Percentiles rank a stretch among this genome's conserved stretches.
Conservation (phyloP, 495 filamentous ascomycete species). For the Alectoria sarmentosa region DNA sequence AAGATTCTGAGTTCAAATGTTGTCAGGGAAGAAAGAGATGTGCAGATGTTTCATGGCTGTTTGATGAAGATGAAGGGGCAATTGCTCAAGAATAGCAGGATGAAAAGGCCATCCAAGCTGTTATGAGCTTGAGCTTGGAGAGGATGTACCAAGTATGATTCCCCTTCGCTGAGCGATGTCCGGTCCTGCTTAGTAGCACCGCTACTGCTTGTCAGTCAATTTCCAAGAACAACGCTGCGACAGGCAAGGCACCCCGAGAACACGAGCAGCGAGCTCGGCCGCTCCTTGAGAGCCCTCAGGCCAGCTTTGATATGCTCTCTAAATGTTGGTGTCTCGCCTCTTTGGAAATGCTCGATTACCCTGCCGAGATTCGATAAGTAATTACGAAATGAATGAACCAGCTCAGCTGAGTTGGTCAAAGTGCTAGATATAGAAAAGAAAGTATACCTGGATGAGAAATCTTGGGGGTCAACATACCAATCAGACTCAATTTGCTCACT, state of each 20-base stretch:
- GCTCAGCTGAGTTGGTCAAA: too few species aligned
- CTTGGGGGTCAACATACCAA: constrained; percentile 45
- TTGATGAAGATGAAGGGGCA: neutral
- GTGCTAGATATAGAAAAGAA: too few species aligned
- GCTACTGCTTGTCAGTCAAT: constrained; percentile 34
- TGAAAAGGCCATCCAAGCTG: neutral
- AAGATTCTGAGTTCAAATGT: constrained; percentile 36
- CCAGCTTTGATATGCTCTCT: constrained; percentile 63
- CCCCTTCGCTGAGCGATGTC: constrained; percentile 54
- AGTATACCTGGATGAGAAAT: neutral
- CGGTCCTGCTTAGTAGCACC: constrained; percentile 51
- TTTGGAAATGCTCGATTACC: constrained; percentile 62
- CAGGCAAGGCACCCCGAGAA: constrained; percentile 60
- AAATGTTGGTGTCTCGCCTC: constrained; percentile 65
- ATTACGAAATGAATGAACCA: neutral
- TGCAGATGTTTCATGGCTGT: neutral
- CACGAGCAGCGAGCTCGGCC: constrained; percentile 43
- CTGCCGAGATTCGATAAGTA: constrained; percentile 13
- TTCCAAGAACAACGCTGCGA: neutral
- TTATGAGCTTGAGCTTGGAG: neutral
- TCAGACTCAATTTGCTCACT: constrained; percentile 53
- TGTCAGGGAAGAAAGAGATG: constrained; percentile 15
- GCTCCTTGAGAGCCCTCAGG: constrained; percentile 37
- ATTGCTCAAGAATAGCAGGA: neutral
- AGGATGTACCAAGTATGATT: constrained; percentile 50